Evolutionary conservation across 2,329 filamentous ascomycete species (phyloP).

Genomic region (Aureobasidium uvarum): DNA sequence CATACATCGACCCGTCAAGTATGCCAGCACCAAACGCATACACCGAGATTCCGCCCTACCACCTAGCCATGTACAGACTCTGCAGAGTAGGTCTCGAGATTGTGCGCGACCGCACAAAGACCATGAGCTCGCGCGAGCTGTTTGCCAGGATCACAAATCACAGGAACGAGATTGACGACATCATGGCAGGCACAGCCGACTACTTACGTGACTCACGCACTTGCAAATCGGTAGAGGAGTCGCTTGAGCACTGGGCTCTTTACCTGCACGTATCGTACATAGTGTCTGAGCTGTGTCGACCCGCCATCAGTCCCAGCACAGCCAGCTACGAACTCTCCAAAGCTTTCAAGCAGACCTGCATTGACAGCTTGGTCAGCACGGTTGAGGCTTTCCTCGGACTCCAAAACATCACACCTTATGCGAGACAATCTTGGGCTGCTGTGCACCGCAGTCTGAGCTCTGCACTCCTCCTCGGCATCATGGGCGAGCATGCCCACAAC

Average conservation of each 20-base stretch:
- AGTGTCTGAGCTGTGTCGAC: constrained; percentile 61
- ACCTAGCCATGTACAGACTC: constrained; percentile 57
- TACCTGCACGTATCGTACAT: constrained; percentile 63
- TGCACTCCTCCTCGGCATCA: constrained; percentile 46
- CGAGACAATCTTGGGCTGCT: constrained; percentile 46
- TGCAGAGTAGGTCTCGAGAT: constrained; percentile 61
- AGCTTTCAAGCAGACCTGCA: constrained; percentile 54
- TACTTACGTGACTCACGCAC: constrained; percentile 56
- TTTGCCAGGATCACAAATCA: constrained; percentile 55
- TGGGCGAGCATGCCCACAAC: constrained; percentile 47
- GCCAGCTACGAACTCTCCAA: constrained; percentile 46
- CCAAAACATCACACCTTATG: constrained; percentile 50
- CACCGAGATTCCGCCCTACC: constrained; percentile 50
- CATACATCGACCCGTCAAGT: constrained; percentile 53
- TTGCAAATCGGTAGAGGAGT: constrained; percentile 51
- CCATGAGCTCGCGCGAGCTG: constrained; percentile 54
- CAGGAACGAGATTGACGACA: constrained; percentile 56
- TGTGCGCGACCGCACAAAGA: constrained; percentile 57
- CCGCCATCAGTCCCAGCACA: constrained; percentile 55
- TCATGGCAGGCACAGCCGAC: constrained; percentile 58
- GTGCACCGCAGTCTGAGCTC: constrained; percentile 47
- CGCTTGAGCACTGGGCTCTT: constrained; percentile 59
- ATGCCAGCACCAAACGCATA: constrained; percentile 40
- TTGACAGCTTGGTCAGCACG: constrained; percentile 54
- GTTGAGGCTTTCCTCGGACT: constrained; percentile 62